A percentile compares a stretch with the other conserved stretches of the same genome.
These are phyloP conservation scores for Gynandropsis gynandra DNA, from an alignment of 345 rosid genomes.

Conservation along the genomic window DNA sequence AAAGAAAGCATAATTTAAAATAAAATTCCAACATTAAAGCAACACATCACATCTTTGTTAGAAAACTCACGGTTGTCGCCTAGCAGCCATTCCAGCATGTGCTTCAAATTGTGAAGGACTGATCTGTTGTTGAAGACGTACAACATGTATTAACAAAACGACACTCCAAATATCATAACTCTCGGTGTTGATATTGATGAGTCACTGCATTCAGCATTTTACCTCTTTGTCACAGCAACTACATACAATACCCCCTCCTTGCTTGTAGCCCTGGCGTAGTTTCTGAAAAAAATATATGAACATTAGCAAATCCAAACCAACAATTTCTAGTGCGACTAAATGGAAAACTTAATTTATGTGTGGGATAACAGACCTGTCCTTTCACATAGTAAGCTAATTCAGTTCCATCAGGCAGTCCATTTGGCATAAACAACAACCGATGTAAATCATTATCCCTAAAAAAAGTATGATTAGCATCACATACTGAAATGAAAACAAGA, in stretches of 20 bases:
- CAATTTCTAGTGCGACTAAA: neutral
- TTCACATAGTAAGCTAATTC: slow-evolving; percentile 74
- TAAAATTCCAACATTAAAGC: slow-evolving; percentile 11
- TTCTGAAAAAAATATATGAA: slow-evolving; percentile 35
- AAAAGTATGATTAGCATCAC: slow-evolving; percentile 10
- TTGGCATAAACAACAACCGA: slow-evolving; percentile 84
- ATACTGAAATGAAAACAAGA: slow-evolving; percentile 10
- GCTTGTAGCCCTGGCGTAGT: slow-evolving; percentile 71
- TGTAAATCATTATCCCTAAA: slow-evolving; percentile 94
- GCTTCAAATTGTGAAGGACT: slow-evolving; percentile 99
- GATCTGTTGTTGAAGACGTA: slow-evolving; percentile 43
- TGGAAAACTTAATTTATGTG: slow-evolving; percentile 2
- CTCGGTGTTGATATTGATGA: neutral
- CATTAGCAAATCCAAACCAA: slow-evolving; percentile 5
- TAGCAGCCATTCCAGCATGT: slow-evolving; percentile 99
- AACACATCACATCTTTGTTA: slow-evolving; percentile 14
- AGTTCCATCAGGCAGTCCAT: slow-evolving; percentile 93
- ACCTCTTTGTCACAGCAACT: slow-evolving; percentile 83
- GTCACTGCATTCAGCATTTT: slow-evolving; percentile 11
- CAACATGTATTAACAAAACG: neutral
- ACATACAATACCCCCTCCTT: slow-evolving; percentile 80
- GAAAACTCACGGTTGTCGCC: slow-evolving; percentile 95
- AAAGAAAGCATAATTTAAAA: slow-evolving; percentile 15
- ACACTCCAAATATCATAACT: neutral
- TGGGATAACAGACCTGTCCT: slow-evolving; percentile 55